Conservation (phyloP, 2,329 filamentous ascomycete genomes). For the Scytalidium sp. region DNA sequence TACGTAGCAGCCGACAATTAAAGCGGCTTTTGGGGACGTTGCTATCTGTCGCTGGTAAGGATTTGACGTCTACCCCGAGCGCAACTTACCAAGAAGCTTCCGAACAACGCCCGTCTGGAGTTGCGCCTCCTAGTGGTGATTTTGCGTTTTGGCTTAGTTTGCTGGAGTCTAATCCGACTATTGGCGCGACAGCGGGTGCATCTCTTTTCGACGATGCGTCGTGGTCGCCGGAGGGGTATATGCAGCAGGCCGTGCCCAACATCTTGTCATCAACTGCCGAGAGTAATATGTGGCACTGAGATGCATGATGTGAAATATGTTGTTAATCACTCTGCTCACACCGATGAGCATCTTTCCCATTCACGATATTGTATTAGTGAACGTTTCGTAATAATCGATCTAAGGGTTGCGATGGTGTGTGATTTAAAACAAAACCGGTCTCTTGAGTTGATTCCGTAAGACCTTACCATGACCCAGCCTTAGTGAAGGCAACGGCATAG, state of each 20-base stretch:
- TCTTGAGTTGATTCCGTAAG: not conserved
- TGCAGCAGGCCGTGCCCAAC: not conserved
- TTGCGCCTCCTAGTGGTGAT: not conserved
- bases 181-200: not conserved
- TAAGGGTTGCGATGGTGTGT: not conserved
- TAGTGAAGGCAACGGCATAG: not conserved
- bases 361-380: not conserved
- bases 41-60: not conserved
- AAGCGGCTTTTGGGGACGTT: not conserved
- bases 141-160: not conserved
- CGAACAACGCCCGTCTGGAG: not conserved
- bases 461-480: not conserved
- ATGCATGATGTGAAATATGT: not conserved
- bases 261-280: not conserved
- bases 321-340: not conserved
- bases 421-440: not conserved
- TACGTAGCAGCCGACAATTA: not conserved
- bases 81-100: not conserved
- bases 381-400: not conserved
- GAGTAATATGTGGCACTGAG: not conserved
- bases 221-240: not conserved
- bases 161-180: not conserved
- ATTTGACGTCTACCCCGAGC: not conserved
- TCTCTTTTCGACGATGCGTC: not conserved
- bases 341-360: conserved; percentile 9